Base-by-base conservation (phyloP, 2,329 filamentous ascomycete genomes). In the Thielaviopsis euricoi region DNA sequence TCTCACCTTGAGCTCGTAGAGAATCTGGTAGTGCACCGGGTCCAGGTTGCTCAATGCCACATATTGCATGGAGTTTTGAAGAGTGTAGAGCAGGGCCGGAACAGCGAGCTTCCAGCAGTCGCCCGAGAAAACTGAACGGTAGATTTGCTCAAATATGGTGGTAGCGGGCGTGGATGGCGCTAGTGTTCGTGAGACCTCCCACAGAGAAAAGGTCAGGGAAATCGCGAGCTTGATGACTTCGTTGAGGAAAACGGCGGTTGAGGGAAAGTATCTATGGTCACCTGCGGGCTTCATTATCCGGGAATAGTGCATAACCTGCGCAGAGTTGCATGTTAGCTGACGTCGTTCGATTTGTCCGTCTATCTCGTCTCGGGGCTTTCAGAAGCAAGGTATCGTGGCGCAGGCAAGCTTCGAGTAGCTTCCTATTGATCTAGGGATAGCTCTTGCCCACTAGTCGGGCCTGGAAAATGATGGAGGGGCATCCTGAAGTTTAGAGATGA, bases 101-200 rank as follows among this genome's bases (percentile, higher is more conserved):
- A 97, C 83, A 9, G 88, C 89, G 62, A 98, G 73, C 70, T 95
- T 95, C 91, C 91, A 97, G 64, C 89, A 89, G 67, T 97, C 93
- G 10, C 86, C 85, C 0, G 86, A 85, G 67, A 97, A 95, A 17
- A 96, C 86, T 29, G 83, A 81, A 64, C 81, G 83, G 66, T 84
- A 86, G 23, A 97, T 81, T 66, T 89, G 85, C 65, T 83, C 79
- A 66, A 94, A 87, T 19, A 96, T 76, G 1, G 87, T 82, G 0
- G 87, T 88, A 21, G 85, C 85, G 1, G 89, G 86, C 22, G 87
- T 87, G 33, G 87, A 86, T 7, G 89, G 82, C 6, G 89, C 85
- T 9, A 89, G 76, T 9, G 81, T 86, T 64, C 81, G 78, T 19
- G 89, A 91, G 56, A 89, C 84, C 64, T 96, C 90, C 74, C 94